A percentile compares a stretch with the other conserved stretches of the same genome.
Conservation (phyloP, 2,329 filamentous ascomycete genomes). For the Nemania bipapillata region DNA sequence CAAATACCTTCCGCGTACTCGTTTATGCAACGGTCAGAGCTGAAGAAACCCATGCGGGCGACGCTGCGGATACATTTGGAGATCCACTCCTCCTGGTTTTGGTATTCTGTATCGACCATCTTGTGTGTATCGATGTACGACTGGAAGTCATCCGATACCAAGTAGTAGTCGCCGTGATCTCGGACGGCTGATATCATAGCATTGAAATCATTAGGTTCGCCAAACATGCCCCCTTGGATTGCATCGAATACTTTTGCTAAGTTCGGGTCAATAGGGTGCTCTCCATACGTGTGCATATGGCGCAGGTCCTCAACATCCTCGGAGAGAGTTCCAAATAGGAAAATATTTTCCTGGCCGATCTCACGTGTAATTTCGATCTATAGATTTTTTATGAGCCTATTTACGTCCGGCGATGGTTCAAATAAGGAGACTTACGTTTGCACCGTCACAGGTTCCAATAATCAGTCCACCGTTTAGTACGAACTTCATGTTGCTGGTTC, state of each 20-base stretch:
- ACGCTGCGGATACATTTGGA: conserved; percentile 90
- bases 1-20: conserved; percentile 98
- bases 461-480: conserved; percentile 96
- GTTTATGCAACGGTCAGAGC: conserved; percentile 91
- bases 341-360: conserved; percentile 96
- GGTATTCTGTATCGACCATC: conserved; percentile 90
- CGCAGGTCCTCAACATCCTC: conserved; percentile 97
- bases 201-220: conserved; percentile 79
- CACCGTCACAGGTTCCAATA: conserved; percentile 97
- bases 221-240: conserved; percentile 84
- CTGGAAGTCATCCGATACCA: conserved; percentile 97
- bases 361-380: conserved; percentile 96
- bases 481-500: conserved; percentile 99
- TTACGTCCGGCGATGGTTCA: conserved; percentile 54
- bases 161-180: conserved; percentile 96
- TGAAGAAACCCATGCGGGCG: conserved; percentile 96
- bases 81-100: conserved; percentile 91
- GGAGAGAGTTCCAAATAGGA: conserved; percentile 94
- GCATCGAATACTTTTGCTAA: conserved; percentile 83
- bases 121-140: conserved; percentile 92
- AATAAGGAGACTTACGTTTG: conserved; percentile 76
- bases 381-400: conserved; percentile 26
- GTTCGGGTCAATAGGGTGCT: conserved; percentile 79
- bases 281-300: conserved; percentile 85
- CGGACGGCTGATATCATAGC: conserved; percentile 85